phyloP scores from a whole-genome alignment of 306 rosid genomes.

The Ziziphus jujuba region DNA sequence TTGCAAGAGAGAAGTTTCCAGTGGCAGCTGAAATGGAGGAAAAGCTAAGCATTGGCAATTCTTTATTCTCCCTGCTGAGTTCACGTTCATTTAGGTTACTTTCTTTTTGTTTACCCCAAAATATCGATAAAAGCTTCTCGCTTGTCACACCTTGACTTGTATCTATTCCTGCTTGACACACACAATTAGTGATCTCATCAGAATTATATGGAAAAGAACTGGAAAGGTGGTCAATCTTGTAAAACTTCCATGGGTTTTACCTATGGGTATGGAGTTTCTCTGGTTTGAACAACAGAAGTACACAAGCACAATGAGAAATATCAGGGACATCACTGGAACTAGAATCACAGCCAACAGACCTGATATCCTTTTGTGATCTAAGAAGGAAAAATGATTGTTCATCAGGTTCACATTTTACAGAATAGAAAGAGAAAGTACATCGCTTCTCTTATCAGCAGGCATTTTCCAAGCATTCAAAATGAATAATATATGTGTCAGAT shows the following conservation, averaged over 20 bases:
- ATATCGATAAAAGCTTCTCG: neutral
- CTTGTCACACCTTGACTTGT: conserved; percentile 1
- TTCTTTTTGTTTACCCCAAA: neutral
- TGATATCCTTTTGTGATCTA: neutral
- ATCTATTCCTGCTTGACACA: conserved; percentile 7
- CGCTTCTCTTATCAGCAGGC: neutral
- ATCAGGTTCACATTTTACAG: neutral
- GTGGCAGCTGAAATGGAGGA: conserved; percentile 16
- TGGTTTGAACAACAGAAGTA: neutral
- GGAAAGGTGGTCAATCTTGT: neutral
- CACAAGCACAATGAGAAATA: neutral
- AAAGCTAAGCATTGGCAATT: conserved; percentile 26
- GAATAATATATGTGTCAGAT: neutral
- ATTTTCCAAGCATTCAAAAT: neutral
- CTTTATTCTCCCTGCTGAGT: conserved; percentile 10
- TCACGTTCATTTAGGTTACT: neutral
- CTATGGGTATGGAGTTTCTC: conserved; percentile 16
- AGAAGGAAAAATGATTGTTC: neutral
- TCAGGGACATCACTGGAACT: neutral
- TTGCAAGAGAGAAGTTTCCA: conserved; percentile 22
- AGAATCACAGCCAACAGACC: neutral
- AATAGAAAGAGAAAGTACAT: neutral
- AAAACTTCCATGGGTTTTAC: neutral
- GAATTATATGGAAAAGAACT: neutral
- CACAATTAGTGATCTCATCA: neutral